phyloP scores from a whole-genome alignment of 2,329 filamentous ascomycete species.

The Xylaria arbuscula region DNA sequence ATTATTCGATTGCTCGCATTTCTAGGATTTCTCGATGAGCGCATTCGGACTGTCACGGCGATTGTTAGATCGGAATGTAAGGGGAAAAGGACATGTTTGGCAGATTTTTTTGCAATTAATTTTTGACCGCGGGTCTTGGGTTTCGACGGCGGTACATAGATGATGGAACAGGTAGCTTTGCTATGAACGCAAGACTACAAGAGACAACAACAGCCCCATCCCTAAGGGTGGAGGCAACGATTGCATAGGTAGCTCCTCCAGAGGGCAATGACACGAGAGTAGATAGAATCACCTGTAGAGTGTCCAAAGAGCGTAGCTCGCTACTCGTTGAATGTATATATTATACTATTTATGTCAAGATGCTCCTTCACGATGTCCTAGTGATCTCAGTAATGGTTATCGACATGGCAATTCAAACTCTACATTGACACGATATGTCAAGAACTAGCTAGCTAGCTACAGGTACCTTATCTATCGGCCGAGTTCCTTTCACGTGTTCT shows the following conservation, averaged over 20 bases:
- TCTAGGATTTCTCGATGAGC: conserved; percentile 28
- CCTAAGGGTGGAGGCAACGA: conserved; percentile 32
- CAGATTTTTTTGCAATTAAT: conserved; percentile 39
- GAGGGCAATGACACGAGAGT: conserved; percentile 10
- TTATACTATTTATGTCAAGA: not conserved
- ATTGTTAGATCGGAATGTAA: conserved; percentile 43
- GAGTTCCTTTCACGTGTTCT: not conserved
- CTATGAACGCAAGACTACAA: conserved; percentile 30
- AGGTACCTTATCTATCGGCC: not conserved
- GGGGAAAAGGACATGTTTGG: conserved; percentile 39
- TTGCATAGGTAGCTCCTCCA: conserved; percentile 22
- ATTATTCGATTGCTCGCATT: conserved; percentile 37
- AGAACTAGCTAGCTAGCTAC: not conserved
- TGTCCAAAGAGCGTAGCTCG: not conserved
- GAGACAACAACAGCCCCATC: conserved; percentile 35
- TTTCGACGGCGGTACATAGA: conserved; percentile 37
- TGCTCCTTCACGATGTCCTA: not conserved
- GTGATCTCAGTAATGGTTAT: not conserved
- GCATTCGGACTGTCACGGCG: conserved; percentile 16
- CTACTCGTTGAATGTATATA: conserved; percentile 1
- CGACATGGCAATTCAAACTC: not conserved
- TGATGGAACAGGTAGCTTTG: conserved; percentile 20
- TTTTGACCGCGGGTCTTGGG: conserved; percentile 35
- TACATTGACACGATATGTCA: not conserved
- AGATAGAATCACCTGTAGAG: conserved; percentile 11